Evolutionary conservation across 140 eudicot genomes (phyloP), one percentile per base, ranked within the genome.

Genomic region (Stevia rebaudiana): DNA sequence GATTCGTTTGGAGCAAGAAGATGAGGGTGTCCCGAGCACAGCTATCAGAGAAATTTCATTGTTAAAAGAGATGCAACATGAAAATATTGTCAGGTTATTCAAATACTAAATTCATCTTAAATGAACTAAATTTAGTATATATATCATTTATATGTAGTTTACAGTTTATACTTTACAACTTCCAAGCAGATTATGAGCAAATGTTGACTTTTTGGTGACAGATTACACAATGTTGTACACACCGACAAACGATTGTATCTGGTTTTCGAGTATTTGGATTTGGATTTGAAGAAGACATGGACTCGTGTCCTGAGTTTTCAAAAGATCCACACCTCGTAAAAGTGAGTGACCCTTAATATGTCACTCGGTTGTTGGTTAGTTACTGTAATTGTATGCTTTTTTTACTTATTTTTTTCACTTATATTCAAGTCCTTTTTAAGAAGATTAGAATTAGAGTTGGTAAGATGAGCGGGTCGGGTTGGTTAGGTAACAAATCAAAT

Each of bases 151-250:
- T 44, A 56, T 65, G 31, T 19, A 23, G n/a, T n/a, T n/a, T n/a
- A n/a, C n/a, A 3, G 17, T 50, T 24, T 17, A 42, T 58, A 19
- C 30, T 52, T 67, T 65, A 11, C 19, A 43, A 23, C 43, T 18
- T 46, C 19, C 39, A 51, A 50, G 61, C 9, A 18, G 42, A 53
- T 52, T 22, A 25, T 31, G 23, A 68, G 28, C 60, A 31, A 22
- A 31, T 69, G 17, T 25, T 75, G 54, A 68, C 58, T n/a, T 65
- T 36, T 68, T 39, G 47, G 30, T 62, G 58, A 67, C 87, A 90
- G 98, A 91, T 57, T 91, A 82, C 95, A 87, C 66, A 96, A 91
- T 84, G 98, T 91, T 36, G 96, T 84, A 55, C 96, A 91, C 76
- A 82, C 82, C 41, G 96, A 91, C 84, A 91, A 91, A 70, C 74